Percentiles rank a stretch among this genome's conserved stretches.
Evolutionary conservation across 176 grass and related monocot genomes (phyloP).

Genomic region (Carex parvula): DNA sequence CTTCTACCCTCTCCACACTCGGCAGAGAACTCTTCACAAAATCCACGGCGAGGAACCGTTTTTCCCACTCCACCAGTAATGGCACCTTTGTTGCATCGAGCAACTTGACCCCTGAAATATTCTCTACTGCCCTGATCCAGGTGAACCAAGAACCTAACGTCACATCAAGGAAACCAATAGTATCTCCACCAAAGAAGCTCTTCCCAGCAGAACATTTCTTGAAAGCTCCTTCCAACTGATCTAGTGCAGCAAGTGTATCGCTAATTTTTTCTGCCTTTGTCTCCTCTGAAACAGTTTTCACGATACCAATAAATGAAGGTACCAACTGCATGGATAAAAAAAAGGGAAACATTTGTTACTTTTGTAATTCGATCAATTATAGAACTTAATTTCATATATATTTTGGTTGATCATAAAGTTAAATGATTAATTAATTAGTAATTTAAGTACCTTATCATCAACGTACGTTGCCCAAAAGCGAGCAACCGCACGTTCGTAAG

Average conservation of each 20-base stretch:
- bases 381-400: neutral
- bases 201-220: constrained; percentile 13
- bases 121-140: constrained; percentile 36
- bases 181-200: constrained; percentile 36
- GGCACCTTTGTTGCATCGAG: constrained; percentile 28
- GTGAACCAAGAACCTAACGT: constrained; percentile 28
- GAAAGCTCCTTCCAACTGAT: constrained; percentile 25
- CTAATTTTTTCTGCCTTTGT: constrained; percentile 15
- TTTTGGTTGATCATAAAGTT: neutral
- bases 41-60: constrained; percentile 26
- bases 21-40: constrained; percentile 24
- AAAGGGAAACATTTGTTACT: neutral
- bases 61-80: constrained; percentile 27
- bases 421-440: neutral
- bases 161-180: constrained; percentile 40
- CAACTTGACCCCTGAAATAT: constrained; percentile 15
- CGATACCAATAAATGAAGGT: constrained; percentile 1
- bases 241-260: neutral
- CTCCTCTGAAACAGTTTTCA: constrained; percentile 26
- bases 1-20: constrained; percentile 25
- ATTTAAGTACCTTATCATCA: constrained; percentile 43
- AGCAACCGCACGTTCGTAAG: constrained; percentile 23
- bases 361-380: neutral
- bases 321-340: constrained; percentile 27
- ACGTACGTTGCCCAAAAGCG: constrained; percentile 44